Base-by-base conservation (phyloP, 345 rosid genomes). In the Populus nigra region DNA sequence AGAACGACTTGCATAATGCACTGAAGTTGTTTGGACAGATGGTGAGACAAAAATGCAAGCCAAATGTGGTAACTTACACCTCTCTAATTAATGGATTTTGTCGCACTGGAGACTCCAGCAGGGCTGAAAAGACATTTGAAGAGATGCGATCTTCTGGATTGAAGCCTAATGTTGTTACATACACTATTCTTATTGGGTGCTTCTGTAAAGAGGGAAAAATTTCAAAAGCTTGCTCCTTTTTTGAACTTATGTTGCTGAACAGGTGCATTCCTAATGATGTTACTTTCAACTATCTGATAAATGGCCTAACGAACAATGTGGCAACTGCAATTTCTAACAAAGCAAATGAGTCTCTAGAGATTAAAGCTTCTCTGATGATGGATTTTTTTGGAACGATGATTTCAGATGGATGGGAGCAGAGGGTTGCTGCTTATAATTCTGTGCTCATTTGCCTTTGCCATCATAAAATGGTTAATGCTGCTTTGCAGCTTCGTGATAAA, bases 101-200 rank as follows among this genome's bases (percentile, higher is more conserved):
- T 80, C 78, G 86, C 65, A 70, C 45, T 33, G 89, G 97, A 62
- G 90, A 92, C 73, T 85, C 84, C 69, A 72, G 38, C 36, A 61
- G 23, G 55, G 98, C 99, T 73, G 92, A 93, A 77, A 83, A 77
- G 31, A 85, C 86, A 70, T 89, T 93, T 67, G 73, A 83, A 73
- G 91, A 82, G 86, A 91, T 95, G 91, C 85, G 75, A 43, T 82
- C 87, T 17, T 63, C 68, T 81, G 92, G 88, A 76, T 82, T 88
- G 84, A 85, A 88, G 76, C 92, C 98, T 74, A 95, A 89, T 79
- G 94, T 91, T 49, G 89, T 91, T 36, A 95, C 98, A 69, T 93
- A 92, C 84, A 90, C 90, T 77, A 87, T 85, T 73, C 83, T 95
- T 39, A 91, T 95, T 39, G 88, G 88, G 72, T 82, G 81, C 81